A percentile compares a stretch with the other conserved stretches of the same genome.
phyloP scores from a whole-genome alignment of 805 yeast genomes.

The Candida corydali region DNA sequence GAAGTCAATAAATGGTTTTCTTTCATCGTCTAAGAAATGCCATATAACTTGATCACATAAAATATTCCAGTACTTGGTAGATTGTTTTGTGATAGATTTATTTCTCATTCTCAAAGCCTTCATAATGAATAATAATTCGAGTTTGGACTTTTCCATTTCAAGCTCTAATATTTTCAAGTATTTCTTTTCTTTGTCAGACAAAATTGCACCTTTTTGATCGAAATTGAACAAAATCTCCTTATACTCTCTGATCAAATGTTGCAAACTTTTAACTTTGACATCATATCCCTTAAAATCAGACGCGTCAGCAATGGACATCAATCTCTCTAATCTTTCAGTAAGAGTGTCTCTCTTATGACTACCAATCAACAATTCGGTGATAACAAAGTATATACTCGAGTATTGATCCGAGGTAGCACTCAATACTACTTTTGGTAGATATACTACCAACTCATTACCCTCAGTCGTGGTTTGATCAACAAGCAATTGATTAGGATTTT shows the following conservation, averaged over 20 bases:
- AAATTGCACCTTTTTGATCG: constrained; percentile 26
- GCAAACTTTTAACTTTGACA: constrained; percentile 24
- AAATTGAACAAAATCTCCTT: constrained; percentile 36
- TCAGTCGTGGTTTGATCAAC: constrained; percentile 21
- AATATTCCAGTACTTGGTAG: constrained; percentile 21
- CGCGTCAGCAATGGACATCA: constrained; percentile 32
- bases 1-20: constrained; percentile 66
- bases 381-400: constrained; percentile 29
- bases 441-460: constrained; percentile 27
- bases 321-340: constrained; percentile 37
- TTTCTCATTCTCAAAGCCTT: constrained; percentile 22
- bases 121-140: constrained; percentile 34
- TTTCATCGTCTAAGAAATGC: constrained; percentile 59
- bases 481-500: constrained; percentile 50
- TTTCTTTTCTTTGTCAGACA: constrained; percentile 17
- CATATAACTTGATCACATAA: constrained; percentile 64
- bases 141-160: constrained; percentile 28
- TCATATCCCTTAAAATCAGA: constrained; percentile 35
- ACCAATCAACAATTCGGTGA: constrained; percentile 32
- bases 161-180: constrained; percentile 22
- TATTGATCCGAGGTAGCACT: constrained; percentile 38
- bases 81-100: constrained; percentile 14
- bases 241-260: constrained; percentile 24
- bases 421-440: constrained; percentile 34
- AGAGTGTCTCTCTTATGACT: constrained; percentile 22